Percentiles rank a stretch among this genome's conserved stretches.
Conservation (phyloP, 2,329 filamentous ascomycete species). For the Cyphellophora europaea region DNA sequence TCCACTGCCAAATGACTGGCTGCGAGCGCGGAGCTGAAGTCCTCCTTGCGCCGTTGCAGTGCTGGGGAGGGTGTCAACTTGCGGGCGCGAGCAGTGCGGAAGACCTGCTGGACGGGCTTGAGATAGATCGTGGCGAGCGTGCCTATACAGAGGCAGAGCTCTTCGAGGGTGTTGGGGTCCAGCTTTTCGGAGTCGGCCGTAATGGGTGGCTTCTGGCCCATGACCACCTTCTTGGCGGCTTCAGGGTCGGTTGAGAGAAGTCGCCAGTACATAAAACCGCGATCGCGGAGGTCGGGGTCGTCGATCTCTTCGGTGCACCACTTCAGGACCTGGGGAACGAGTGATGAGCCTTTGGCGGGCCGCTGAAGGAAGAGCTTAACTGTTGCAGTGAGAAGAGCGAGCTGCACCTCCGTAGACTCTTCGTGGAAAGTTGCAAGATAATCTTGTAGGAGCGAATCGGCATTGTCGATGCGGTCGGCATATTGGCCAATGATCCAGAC, state of each 20-base stretch:
- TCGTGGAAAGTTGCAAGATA: slow-evolving; percentile 91
- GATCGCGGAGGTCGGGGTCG: slow-evolving; percentile 88
- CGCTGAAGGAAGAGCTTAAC: slow-evolving; percentile 97
- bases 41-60: slow-evolving; percentile 59
- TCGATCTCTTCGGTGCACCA: slow-evolving; percentile 99
- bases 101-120: slow-evolving; percentile 95
- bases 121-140: slow-evolving; percentile 95
- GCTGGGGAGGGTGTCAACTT: slow-evolving; percentile 75
- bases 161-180: slow-evolving; percentile 82
- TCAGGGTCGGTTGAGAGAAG: slow-evolving; percentile 85
- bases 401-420: slow-evolving; percentile 89
- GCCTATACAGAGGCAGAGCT: slow-evolving; percentile 94
- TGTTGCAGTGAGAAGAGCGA: slow-evolving; percentile 87
- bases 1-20: slow-evolving; percentile 16
- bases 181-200: slow-evolving; percentile 93
- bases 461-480: slow-evolving; percentile 94
- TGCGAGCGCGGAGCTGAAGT: slow-evolving; percentile 30
- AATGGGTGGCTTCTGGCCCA: slow-evolving; percentile 95
- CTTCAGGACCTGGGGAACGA: slow-evolving; percentile 90
- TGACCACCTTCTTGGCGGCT: slow-evolving; percentile 77
- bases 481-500: slow-evolving; percentile 99
- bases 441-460: slow-evolving; percentile 84
- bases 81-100: slow-evolving; percentile 75
- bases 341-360: slow-evolving; percentile 83
- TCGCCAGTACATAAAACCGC: slow-evolving; percentile 99